Percentiles rank a stretch among this genome's conserved stretches.
phyloP scores from a whole-genome alignment of 441 rosid species.

The Pelargonium citronellum region DNA sequence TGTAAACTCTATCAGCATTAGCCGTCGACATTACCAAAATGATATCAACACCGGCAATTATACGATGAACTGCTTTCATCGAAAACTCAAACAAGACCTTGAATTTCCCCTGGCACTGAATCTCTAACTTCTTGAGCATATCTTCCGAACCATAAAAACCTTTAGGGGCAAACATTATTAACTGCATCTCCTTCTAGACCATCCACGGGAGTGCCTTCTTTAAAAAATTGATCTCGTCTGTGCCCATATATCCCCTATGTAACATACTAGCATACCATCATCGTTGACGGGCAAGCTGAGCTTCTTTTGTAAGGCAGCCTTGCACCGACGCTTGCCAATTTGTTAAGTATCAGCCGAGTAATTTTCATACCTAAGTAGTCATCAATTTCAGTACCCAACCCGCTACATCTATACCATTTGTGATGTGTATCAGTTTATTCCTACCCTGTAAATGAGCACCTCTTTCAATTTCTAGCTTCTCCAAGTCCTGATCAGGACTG shows the following conservation, averaged over 20 bases:
- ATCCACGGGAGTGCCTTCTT: conserved; percentile 93
- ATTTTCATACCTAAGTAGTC: too few species aligned
- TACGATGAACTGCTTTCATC: conserved; percentile 67
- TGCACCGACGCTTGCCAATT: conserved; percentile 81
- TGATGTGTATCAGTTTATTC: too few species aligned
- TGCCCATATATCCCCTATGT: conserved; percentile 90
- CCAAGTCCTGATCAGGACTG: too few species aligned
- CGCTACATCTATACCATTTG: too few species aligned
- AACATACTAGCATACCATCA: conserved; percentile 72
- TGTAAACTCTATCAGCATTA: too few species aligned
- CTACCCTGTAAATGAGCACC: too few species aligned
- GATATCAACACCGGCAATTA: conserved; percentile 84
- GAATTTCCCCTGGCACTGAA: conserved; percentile 46
- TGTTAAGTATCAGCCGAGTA: too few species aligned
- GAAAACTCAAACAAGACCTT: conserved; percentile 94
- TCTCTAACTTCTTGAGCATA: conserved; percentile 63
- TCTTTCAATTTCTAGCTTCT: too few species aligned
- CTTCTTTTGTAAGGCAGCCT: conserved; percentile 84
- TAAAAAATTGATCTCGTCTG: conserved; percentile 86
- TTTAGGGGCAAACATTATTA: conserved; percentile 71
- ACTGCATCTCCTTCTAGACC: conserved; percentile 73
- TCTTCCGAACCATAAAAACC: conserved; percentile 84
- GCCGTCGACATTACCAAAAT: conserved; percentile 84
- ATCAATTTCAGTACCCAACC: too few species aligned
- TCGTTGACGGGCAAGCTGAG: conserved; percentile 62